These are phyloP conservation scores for Magnolia officinalis DNA, from an alignment of 164 flowering plant genomes.

Conservation along the genomic window DNA sequence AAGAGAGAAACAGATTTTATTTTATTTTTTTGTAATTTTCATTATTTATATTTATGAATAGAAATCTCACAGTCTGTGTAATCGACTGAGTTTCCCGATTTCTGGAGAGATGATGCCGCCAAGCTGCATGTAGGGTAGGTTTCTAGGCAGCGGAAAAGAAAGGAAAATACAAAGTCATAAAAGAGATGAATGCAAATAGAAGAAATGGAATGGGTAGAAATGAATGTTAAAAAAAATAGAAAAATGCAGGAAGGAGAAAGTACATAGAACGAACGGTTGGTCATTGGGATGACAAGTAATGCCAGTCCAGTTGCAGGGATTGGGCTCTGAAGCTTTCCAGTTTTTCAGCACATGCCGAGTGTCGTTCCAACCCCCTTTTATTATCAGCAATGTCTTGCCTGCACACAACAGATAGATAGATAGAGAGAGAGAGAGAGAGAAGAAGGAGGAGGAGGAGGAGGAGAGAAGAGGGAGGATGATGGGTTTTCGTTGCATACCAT, in stretches of 20 bases:
- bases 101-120: conserved; percentile 81
- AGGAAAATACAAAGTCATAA: background rate
- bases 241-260: conserved; percentile 5
- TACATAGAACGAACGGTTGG: conserved; percentile 76
- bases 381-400: conserved; percentile 74
- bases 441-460: background rate
- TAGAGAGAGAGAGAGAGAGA: background rate
- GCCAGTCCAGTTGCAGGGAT: conserved; percentile 88
- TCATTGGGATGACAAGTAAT: conserved; percentile 60
- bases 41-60: background rate
- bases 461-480: background rate
- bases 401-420: conserved; percentile 2
- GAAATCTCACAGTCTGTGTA: conserved; percentile 81
- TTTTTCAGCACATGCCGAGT: conserved; percentile 46
- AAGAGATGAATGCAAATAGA: conserved; percentile 3
- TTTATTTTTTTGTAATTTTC: background rate
- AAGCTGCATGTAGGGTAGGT: conserved; percentile 79
- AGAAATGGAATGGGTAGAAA: background rate
- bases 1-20: background rate
- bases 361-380: conserved; percentile 68
- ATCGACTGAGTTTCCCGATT: conserved; percentile 70
- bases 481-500: conserved; percentile 46
- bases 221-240: background rate
- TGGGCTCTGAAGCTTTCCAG: conserved; percentile 67
- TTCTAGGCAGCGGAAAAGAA: conserved; percentile 34